These are phyloP conservation scores for Aciculosporium take DNA, from an alignment of 2,329 filamentous ascomycete species.

Conservation along the genomic window DNA sequence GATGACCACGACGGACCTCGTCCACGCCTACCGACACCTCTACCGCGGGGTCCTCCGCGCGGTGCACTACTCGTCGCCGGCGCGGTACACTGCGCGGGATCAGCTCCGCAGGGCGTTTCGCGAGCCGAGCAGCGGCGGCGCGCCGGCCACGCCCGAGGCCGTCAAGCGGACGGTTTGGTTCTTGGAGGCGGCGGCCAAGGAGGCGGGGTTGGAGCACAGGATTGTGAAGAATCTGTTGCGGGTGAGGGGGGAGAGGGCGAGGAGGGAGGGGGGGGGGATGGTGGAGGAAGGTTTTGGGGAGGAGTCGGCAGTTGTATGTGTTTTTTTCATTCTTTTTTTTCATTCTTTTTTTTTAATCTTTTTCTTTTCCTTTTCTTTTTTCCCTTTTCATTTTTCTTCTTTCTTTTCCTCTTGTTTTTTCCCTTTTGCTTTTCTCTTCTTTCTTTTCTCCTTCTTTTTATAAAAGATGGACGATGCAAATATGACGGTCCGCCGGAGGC, in stretches of 20 bases:
- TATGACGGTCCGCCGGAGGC: too few species aligned
- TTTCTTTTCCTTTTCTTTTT: too few species aligned
- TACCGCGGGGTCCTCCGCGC: slow-evolving; percentile 54
- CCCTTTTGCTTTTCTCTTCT: too few species aligned
- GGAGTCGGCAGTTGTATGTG: slow-evolving; percentile 8
- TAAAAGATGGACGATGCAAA: too few species aligned
- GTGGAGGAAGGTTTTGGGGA: slow-evolving; percentile 11
- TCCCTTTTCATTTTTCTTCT: too few species aligned
- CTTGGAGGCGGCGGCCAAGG: slow-evolving; percentile 46
- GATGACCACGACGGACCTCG: slow-evolving; percentile 26
- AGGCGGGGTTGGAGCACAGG: slow-evolving; percentile 55
- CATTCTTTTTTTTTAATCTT: neutral
- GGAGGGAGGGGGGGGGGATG: slow-evolving; percentile 1
- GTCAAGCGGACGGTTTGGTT: slow-evolving; percentile 57
- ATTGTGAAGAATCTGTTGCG: slow-evolving; percentile 55
- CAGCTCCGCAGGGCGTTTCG: slow-evolving; percentile 47
- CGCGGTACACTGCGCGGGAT: slow-evolving; percentile 47
- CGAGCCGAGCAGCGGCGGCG: slow-evolving; percentile 17
- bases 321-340: neutral
- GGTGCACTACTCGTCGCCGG: slow-evolving; percentile 56
- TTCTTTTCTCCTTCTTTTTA: too few species aligned
- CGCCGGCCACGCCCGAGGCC: slow-evolving; percentile 20
- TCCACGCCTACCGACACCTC: slow-evolving; percentile 55
- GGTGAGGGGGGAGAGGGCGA: slow-evolving; percentile 11
- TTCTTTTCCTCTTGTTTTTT: too few species aligned